These are phyloP conservation scores for Exsudoporus frostii DNA, from an alignment of 768 basidiomycete species.

Conservation along the genomic window DNA sequence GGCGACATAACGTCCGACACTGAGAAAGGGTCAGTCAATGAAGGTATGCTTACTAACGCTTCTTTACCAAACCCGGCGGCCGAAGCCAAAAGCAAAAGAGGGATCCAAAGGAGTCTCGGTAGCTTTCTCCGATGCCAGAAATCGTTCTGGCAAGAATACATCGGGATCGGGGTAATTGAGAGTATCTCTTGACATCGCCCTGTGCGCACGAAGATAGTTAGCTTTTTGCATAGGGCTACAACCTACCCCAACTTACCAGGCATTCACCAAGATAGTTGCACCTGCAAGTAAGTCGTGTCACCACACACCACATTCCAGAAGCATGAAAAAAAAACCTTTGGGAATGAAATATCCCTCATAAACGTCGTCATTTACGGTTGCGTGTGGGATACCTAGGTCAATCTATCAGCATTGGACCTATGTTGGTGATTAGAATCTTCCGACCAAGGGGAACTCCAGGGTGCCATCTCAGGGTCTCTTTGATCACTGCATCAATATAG, in stretches of 20 bases:
- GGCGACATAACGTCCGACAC: constrained; percentile 39
- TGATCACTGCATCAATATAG: constrained; percentile 9
- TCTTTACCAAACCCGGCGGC: constrained; percentile 41
- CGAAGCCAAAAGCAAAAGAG: constrained; percentile 29
- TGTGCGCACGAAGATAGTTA: constrained; percentile 1
- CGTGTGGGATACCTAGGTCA: constrained; percentile 27
- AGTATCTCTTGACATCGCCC: constrained; percentile 34
- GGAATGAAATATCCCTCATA: constrained; percentile 50
- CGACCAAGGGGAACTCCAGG: constrained; percentile 10
- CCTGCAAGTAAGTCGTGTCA: neutral
- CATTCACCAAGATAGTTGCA: constrained; percentile 2
- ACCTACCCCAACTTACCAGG: neutral
- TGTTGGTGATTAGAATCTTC: neutral
- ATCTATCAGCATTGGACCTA: no score
- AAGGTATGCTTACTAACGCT: neutral
- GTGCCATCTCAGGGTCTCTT: no score
- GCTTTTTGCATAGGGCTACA: no score
- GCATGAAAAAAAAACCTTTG: constrained; percentile 14
- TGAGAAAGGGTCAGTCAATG: constrained; percentile 9
- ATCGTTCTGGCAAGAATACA: constrained; percentile 36
- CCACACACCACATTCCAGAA: neutral
- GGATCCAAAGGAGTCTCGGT: neutral
- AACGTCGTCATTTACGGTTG: constrained; percentile 35
- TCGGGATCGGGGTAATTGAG: constrained; percentile 33
- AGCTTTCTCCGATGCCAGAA: no score